Base-by-base conservation (phyloP, 257 asterid species). In the Gentiana straminea region DNA sequence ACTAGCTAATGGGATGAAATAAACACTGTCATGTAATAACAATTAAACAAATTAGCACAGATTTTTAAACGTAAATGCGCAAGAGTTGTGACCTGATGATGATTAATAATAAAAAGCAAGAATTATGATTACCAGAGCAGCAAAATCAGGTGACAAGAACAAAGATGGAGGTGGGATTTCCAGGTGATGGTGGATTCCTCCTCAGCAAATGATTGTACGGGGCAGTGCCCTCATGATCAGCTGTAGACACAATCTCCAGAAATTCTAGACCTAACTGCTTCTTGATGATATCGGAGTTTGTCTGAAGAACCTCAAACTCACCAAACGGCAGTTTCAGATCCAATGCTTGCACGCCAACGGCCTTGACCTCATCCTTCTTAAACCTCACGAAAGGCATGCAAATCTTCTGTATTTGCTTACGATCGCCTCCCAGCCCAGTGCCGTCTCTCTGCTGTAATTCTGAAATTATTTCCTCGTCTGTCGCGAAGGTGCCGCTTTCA, bases 321-420 rank as follows among this genome's bases (percentile, higher is more conserved):
- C 94, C 91, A 43, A 91, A 91, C 24, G 97, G 98, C 51, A 88
- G 75, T 75, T 62, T 87, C 78, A 85, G 58, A 38, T 83, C 93
- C 72, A 91, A 58, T 2, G 95, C 95, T 13, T 88, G 90, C 35
- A 65, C 81, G 15, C 98, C 95, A 5, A 88, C 90, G 0, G 76
- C 61, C 69, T 61, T 77, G 9, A 74, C 95, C 67, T 91, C 97
- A 32, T 79, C 86, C 68, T 88, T 87, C 77, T 88, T 91, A 79
- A 81, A 81, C 84, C 91, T 91, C 80, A 91, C 58, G 64, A 91
- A 91, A 3, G 95, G 94, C 98, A 84, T 87, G 53, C 97, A 87
- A 1, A 66, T 77, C 78, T 82, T 81, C 82, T 81, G 98, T 43
- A 75, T 66, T 64, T 84, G 84, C 66, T 83, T 84, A 54, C 77